These are phyloP conservation scores for Cercospora sojina DNA, from an alignment of 2,329 filamentous ascomycete species.

Conservation along the genomic window DNA sequence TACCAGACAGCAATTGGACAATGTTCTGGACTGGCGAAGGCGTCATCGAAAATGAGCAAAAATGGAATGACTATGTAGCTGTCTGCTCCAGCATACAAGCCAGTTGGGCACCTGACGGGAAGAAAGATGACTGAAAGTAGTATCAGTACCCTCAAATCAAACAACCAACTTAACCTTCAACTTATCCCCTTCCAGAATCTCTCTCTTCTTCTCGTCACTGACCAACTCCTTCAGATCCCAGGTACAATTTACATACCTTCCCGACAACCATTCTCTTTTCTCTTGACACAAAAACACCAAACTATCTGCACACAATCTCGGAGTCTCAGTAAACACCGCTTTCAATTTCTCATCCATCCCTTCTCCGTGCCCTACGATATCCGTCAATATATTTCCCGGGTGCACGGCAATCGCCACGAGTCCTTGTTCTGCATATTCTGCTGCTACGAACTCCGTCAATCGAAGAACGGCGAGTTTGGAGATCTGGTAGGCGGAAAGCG, in stretches of 20 bases:
- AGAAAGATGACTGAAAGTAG: slow-evolving; percentile 34
- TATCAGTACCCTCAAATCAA: neutral
- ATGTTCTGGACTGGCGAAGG: slow-evolving; percentile 93
- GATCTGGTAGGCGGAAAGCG: neutral
- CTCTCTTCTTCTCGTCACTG: neutral
- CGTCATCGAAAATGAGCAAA: slow-evolving; percentile 47
- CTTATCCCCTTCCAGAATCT: neutral
- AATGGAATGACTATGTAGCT: slow-evolving; percentile 51
- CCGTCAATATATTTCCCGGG: neutral
- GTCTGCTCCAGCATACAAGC: slow-evolving; percentile 51
- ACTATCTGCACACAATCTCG: slow-evolving; percentile 35
- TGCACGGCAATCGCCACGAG: neutral
- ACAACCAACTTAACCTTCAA: neutral
- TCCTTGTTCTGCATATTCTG: neutral
- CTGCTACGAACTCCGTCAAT: neutral
- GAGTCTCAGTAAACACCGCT: slow-evolving; percentile 32
- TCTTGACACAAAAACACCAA: slow-evolving; percentile 37
- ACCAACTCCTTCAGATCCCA: slow-evolving; percentile 43
- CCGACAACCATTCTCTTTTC: slow-evolving; percentile 42
- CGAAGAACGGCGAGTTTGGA: neutral
- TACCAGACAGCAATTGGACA: slow-evolving; percentile 82
- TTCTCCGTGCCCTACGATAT: neutral
- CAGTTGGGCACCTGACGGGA: slow-evolving; percentile 48
- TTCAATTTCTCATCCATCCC: slow-evolving; percentile 20
- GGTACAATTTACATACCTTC: slow-evolving; percentile 40